Conservation (phyloP, 2,329 filamentous ascomycete genomes). For the Ceratocystis lukuohia region DNA sequence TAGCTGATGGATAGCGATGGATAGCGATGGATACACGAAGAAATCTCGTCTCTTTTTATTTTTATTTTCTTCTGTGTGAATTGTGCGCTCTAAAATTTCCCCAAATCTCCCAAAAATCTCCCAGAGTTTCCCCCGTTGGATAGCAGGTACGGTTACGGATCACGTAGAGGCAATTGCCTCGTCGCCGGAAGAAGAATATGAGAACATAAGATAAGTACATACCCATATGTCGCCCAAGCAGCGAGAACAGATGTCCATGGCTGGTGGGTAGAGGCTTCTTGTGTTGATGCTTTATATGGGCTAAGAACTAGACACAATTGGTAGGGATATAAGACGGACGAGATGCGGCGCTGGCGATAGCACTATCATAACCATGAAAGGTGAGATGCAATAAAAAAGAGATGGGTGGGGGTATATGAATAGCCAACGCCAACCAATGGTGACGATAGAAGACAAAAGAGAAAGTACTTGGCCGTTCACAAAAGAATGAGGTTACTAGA, state of each 20-base stretch:
- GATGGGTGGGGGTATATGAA: background rate
- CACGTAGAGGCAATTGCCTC: background rate
- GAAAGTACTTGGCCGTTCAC: background rate
- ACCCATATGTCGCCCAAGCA: conserved; percentile 4
- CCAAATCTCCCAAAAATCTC: background rate
- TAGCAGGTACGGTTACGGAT: background rate
- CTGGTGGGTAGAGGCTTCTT: background rate
- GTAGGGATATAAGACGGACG: background rate
- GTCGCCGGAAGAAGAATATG: background rate
- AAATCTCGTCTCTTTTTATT: background rate
- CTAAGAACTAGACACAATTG: background rate
- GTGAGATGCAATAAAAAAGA: background rate
- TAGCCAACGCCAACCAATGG: background rate
- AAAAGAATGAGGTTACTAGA: background rate
- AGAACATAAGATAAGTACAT: background rate
- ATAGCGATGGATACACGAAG: background rate
- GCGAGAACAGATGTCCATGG: conserved; percentile 9
- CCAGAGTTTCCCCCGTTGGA: background rate
- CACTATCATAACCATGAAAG: background rate
- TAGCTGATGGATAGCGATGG: background rate
- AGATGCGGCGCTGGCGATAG: background rate
- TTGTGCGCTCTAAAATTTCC: background rate
- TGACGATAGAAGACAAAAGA: background rate
- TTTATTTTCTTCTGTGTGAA: background rate
- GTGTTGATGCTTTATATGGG: background rate